Evolutionary conservation across 2,329 filamentous ascomycete species (phyloP), one percentile per base, ranked within the genome.

Genomic region (Elsinoe australis): DNA sequence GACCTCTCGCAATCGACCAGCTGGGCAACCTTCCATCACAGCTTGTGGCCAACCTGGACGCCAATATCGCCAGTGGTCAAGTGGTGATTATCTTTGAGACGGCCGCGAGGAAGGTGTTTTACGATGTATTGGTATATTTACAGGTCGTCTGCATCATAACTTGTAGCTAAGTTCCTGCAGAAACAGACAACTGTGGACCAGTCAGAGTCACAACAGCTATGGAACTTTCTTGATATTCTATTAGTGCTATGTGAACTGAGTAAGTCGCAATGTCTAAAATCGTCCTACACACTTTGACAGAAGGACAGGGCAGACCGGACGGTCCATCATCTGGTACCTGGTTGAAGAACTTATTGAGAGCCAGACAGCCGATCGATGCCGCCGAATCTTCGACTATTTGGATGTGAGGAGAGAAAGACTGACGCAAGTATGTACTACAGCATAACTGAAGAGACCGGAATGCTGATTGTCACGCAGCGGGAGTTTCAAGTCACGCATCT

Each of bases 331-430:
- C 15, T 48, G 45, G 45, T 89, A 86, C 77, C 78, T 98, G 12
- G 81, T 95, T 15, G 92, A 99, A 64, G 92, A 96, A 66, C 77
- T 98, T 1, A 75, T 98, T 19, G 94, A 98, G 64, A 95, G 88
- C 60, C 90, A 98, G 64, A 95, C 89, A 0, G 94, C 95, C 33
- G 78, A 87, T 18, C 89, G 87, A 24, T 98, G 92, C 62, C 82
- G 88, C 52, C 85, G 79, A 52, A 84, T 96, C 10, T 96, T 98
- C 62, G 88, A 94, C 61, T 98, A 89, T 59, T 76, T 98, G 34
- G 94, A 98, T 64, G 95, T 92, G 17, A 79, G 94, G 51, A 79
- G 92, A 59, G 89, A 96, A 64, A 78, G 83, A 32, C 86, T 96
- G 52, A 94, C 85, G 15, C 81, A 86, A 38, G 76, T 77, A 82